These are phyloP conservation scores for Clohesyomyces aquaticus DNA, from an alignment of 495 filamentous ascomycete genomes.

Conservation along the genomic window DNA sequence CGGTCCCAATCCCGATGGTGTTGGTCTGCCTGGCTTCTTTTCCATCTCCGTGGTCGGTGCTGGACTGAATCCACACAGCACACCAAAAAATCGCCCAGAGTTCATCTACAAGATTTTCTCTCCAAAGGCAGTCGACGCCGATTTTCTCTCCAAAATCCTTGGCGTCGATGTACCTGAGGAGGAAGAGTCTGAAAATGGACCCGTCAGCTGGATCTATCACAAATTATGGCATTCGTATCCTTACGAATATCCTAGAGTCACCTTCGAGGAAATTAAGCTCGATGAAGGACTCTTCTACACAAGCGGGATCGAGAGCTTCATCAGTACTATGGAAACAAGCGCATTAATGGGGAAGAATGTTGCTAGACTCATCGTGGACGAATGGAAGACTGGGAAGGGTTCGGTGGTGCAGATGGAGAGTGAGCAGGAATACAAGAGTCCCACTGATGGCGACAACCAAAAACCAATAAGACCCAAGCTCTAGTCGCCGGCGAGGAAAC, in stretches of 20 bases:
- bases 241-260: conserved; percentile 76
- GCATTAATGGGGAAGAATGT: conserved; percentile 95
- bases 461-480: background rate
- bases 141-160: conserved; percentile 63
- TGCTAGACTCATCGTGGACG: conserved; percentile 74
- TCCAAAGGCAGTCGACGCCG: conserved; percentile 63
- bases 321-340: conserved; percentile 98
- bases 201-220: conserved; percentile 75
- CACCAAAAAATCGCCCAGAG: conserved; percentile 56
- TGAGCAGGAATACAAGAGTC: background rate
- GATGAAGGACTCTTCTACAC: conserved; percentile 82
- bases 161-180: conserved; percentile 39
- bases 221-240: conserved; percentile 86
- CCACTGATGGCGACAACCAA: background rate
- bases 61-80: conserved; percentile 59
- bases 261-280: conserved; percentile 80
- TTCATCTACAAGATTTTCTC: conserved; percentile 98
- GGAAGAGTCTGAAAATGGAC: conserved; percentile 45
- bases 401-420: background rate
- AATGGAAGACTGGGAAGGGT: conserved; percentile 47
- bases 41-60: conserved; percentile 77
- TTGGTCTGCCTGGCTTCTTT: conserved; percentile 77
- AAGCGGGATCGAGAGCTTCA: conserved; percentile 90
- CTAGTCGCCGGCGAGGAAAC: background rate
- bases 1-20: conserved; percentile 58